Evolutionary conservation across 768 basidiomycete species (phyloP).

Genomic region (Gymnopilus junonius): DNA sequence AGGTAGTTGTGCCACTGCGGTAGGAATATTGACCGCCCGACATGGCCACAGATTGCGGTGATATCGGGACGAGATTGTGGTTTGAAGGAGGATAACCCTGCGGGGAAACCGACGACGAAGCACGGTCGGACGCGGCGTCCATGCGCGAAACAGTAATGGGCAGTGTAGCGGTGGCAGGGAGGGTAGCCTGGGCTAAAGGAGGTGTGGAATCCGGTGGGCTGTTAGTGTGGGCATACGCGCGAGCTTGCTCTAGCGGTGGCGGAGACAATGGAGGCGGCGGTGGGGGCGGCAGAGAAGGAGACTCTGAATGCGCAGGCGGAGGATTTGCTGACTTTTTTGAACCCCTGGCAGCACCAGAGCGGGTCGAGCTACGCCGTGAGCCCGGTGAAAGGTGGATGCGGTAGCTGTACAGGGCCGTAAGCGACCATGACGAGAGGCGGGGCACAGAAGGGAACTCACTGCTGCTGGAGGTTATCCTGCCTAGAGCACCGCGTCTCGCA

Average conservation of each 20-base stretch:
- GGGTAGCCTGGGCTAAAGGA: slow-evolving; percentile 53
- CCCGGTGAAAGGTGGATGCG: slow-evolving; percentile 84
- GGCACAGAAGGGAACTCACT: slow-evolving; percentile 40
- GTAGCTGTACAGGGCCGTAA: slow-evolving; percentile 51
- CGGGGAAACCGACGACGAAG: slow-evolving; percentile 47
- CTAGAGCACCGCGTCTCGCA: slow-evolving; percentile 90
- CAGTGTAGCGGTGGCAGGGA: slow-evolving; percentile 42
- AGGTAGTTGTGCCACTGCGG: slow-evolving; percentile 44
- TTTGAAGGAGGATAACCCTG: slow-evolving; percentile 45
- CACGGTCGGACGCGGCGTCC: slow-evolving; percentile 14
- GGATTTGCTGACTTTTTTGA: slow-evolving; percentile 34
- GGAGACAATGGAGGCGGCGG: slow-evolving; percentile 42
- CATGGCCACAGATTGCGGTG: slow-evolving; percentile 20
- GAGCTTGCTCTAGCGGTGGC: slow-evolving; percentile 50
- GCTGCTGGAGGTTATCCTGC: slow-evolving; percentile 83
- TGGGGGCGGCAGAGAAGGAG: slow-evolving; percentile 8
- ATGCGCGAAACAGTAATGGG: slow-evolving; percentile 12
- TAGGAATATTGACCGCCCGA: slow-evolving; percentile 35
- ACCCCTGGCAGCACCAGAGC: slow-evolving; percentile 57
- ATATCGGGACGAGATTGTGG: slow-evolving; percentile 28
- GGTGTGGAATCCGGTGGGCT: slow-evolving; percentile 62
- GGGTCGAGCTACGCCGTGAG: slow-evolving; percentile 69
- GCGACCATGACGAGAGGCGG: background rate
- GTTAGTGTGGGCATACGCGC: slow-evolving; percentile 35
- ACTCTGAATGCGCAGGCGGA: slow-evolving; percentile 17